These are phyloP conservation scores for Globisporangium emineosum DNA, from an alignment of 352 stramenopile genomes.

Conservation along the genomic window DNA sequence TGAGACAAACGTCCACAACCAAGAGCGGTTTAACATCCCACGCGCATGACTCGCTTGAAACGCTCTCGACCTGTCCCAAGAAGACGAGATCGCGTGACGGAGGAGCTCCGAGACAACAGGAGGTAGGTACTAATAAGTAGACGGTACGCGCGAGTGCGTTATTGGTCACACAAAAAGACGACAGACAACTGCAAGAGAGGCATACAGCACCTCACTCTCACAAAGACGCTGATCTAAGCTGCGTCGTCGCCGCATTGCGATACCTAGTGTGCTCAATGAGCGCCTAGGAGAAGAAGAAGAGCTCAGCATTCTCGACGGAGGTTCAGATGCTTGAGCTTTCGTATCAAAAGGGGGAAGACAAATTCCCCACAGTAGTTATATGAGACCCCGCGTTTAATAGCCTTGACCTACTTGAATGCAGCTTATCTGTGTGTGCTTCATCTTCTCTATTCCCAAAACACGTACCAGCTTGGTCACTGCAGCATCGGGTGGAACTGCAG, in stretches of 20 bases:
- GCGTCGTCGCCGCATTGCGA: too few species aligned
- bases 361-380: neutral
- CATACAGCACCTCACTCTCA: too few species aligned
- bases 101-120: too few species aligned
- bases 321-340: neutral
- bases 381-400: neutral
- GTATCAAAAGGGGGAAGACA: neutral
- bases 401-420: neutral
- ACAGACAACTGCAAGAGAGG: too few species aligned
- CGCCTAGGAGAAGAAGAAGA: neutral
- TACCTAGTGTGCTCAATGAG: too few species aligned
- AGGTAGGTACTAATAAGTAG: too few species aligned
- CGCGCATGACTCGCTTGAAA: neutral
- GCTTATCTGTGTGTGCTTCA: too few species aligned
- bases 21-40: neutral
- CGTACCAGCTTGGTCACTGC: too few species aligned
- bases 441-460: neutral
- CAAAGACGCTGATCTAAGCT: too few species aligned
- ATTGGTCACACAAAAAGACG: too few species aligned
- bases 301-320: neutral
- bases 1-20: neutral
- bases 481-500: constrained; percentile 52
- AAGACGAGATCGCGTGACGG: too few species aligned
- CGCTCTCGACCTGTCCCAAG: neutral
- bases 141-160: too few species aligned